Evolutionary conservation across 805 yeast species (phyloP), one percentile per base, ranked within the genome.

Genomic region (Saccharomycopsis guyanensis): DNA sequence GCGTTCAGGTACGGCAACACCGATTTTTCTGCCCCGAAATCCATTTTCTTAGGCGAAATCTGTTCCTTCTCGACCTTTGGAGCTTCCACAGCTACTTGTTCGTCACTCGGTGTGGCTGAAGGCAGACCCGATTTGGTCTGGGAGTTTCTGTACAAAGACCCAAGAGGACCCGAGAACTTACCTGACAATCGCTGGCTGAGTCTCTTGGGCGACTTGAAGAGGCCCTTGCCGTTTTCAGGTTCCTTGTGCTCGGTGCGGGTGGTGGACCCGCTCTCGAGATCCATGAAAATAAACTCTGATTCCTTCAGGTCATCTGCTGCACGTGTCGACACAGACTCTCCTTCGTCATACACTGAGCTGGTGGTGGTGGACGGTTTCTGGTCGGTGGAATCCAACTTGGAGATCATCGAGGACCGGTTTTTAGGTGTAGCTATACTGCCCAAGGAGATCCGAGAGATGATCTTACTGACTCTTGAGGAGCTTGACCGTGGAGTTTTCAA

Each of bases 111-210:
- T 22, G 15, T 5, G 13, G 33, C 42, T 25, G 15, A 10, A 25
- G 29, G 29, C 29, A 25, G 29, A 25, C 29, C 10, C 16, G 18
- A 27, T 34, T 32, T 41, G n/a, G 52, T 40, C 16, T 41, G 38
- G 16, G 40, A 36, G 18, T 32, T 27, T 38, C 32, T 40, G 20
- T 42, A 42, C 25, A 45, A 34, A 12, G 44, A 42, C 31, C 33
- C 18, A 5, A 49, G 32, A 5, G 43, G 38, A 16, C 18, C 29
- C 33, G 24, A 22, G 32, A 49, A 46, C 16, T 38, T 40, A 3
- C 46, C 52, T 18, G 52, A 45, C 16, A 49, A 20, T 35, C 52
- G 31, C 24, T 42, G 45, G 22, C 42, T 43, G 5, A 47, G 23
- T 22, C 47, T 22, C 25, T 39, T 47, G 5, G 50, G 50, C 6